Base-by-base conservation (phyloP, 495 filamentous ascomycete species). In the Baudoinia panamericana region DNA sequence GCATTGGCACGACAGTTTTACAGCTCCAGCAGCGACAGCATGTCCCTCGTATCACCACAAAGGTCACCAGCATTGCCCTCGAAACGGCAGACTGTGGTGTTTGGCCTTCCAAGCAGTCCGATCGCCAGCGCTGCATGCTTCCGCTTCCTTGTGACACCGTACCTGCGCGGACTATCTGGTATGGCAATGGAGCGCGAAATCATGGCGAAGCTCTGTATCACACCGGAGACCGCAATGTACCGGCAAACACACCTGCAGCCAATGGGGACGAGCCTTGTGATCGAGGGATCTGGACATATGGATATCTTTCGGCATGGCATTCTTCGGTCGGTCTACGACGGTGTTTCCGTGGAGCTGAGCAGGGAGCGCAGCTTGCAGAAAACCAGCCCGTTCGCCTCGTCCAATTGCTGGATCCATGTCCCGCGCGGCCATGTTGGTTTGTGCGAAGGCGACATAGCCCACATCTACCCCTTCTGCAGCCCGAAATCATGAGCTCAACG, bases 361-460 rank as follows among this genome's bases (percentile, higher is more conserved):
- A 22, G 21, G 19, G 42, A 45, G 19, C 22, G 19, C 2, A 39
- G 24, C 30, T 9, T 20, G 18, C 15, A 32, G 5, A 45, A 45
- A 18, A 24, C 35, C 2, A 45, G 28, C 15, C 42, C 42, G 19
- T 45, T 45, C 19, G 35, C 26, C 7, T 30, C 33, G n/a, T 37
- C 42, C 2, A 45, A 45, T 31, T 45, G 42, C 35, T 45, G 42
- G 42, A 15, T 45, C 6, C 42, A 45, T 45, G 28, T 45, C 12
- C 42, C 27, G 3, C 23, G 42, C 12, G 42, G 34, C 8, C 42
- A 36, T 35, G 21, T 20, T 13, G 29, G 40, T 18, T 21, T 43
- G 3, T 7, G 31, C 2, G 12, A 24, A 12, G 40, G 40, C 1
- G 30, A 35, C n/a, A 2, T n/a, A 13, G 20, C 16, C 13, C 11